phyloP scores from a whole-genome alignment of 2,329 filamentous ascomycete species.

The Corinectria fuckeliana region DNA sequence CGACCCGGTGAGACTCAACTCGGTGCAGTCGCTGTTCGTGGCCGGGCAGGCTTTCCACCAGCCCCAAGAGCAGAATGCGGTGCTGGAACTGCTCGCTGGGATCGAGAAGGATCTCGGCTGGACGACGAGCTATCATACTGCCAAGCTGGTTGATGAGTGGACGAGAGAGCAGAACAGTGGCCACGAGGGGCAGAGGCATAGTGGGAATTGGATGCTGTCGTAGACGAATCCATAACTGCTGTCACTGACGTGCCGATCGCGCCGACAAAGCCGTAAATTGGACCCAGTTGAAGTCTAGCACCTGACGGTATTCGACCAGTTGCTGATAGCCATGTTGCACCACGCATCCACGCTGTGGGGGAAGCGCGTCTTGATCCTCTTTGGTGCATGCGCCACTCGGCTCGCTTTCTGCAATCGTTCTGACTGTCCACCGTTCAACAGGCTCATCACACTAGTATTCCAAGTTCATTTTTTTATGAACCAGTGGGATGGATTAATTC shows the following conservation, averaged over 20 bases:
- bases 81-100: constrained; percentile 61
- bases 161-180: background rate
- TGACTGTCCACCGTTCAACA: background rate
- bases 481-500: too few relatives aligned
- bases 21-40: constrained; percentile 31
- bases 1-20: constrained; percentile 28
- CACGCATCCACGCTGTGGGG: background rate
- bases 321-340: background rate
- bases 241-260: background rate
- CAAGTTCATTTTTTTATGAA: too few relatives aligned
- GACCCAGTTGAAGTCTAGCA: background rate
- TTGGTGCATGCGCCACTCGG: background rate
- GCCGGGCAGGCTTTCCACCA: constrained; percentile 43
- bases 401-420: background rate
- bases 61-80: constrained; percentile 60
- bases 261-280: background rate
- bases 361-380: background rate
- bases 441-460: too few relatives aligned
- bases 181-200: background rate
- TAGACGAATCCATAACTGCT: too few relatives aligned
- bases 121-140: constrained; percentile 52
- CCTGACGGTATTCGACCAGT: background rate
- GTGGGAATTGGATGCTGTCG: background rate
- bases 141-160: constrained; percentile 31
- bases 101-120: constrained; percentile 70